Conservation (phyloP, 345 rosid genomes). For the Moricandia moricandioides region DNA sequence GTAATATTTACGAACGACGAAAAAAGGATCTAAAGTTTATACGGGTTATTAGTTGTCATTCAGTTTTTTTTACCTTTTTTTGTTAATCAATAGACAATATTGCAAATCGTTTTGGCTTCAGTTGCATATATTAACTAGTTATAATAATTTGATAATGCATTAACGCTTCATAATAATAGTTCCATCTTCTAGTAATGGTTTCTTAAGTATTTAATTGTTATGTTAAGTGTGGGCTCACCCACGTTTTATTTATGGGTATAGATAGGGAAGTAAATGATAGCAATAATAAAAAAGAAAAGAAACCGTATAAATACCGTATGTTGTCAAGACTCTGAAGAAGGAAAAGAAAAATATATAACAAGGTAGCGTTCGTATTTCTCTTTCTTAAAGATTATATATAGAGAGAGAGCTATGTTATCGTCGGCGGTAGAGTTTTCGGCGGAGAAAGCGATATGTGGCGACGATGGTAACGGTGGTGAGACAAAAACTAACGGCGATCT, state of each 20-base stretch:
- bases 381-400: neutral
- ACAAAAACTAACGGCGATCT: constrained; percentile 28
- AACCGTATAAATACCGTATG: neutral
- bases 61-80: no score
- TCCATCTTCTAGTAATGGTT: neutral
- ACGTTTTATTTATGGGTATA: neutral
- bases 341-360: neutral
- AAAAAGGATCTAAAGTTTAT: neutral
- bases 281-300: neutral
- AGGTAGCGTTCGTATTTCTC: neutral
- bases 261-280: neutral
- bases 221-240: neutral
- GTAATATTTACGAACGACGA: neutral
- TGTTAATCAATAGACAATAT: no score
- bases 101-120: neutral
- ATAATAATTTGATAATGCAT: neutral
- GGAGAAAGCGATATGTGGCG: constrained; percentile 31
- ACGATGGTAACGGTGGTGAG: constrained; percentile 30
- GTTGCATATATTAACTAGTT: neutral
- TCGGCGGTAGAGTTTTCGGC: constrained; percentile 42
- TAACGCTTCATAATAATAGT: no score
- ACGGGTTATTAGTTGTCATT: no score
- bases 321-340: neutral
- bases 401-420: constrained; percentile 31
- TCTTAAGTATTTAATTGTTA: neutral